phyloP scores from a whole-genome alignment of 306 rosid species.

The Alnus rubra region DNA sequence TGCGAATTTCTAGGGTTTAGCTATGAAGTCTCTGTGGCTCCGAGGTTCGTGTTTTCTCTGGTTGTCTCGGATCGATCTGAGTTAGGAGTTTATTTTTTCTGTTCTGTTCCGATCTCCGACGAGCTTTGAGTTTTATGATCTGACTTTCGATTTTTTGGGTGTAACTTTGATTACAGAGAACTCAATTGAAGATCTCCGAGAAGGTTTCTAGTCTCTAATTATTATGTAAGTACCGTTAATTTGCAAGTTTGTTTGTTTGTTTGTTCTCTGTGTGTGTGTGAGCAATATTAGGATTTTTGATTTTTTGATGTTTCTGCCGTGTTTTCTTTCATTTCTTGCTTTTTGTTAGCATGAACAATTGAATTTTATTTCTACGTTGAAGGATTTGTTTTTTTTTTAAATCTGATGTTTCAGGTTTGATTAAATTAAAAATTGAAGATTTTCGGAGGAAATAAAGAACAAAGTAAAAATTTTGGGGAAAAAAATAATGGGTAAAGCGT shows the following conservation, averaged over 20 bases:
- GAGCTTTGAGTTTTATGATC: not conserved
- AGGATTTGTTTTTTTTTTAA: not conserved
- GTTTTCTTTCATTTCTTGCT: not conserved
- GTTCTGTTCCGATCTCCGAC: not conserved
- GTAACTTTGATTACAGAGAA: not conserved
- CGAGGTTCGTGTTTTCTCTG: slow-evolving; percentile 17
- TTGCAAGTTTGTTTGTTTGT: not conserved
- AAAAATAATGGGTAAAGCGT: slow-evolving; percentile 62
- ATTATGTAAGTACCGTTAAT: slow-evolving; percentile 16
- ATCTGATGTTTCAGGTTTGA: slow-evolving; percentile 17
- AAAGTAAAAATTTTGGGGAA: not conserved
- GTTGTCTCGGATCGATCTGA: not conserved
- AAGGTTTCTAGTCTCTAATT: slow-evolving; percentile 14
- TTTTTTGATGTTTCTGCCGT: not conserved
- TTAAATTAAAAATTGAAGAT: slow-evolving; percentile 12
- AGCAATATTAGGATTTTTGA: not conserved
- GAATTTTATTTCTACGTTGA: not conserved
- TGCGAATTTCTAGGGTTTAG: not conserved
- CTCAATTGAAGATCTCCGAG: not conserved
- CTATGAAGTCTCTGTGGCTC: not conserved
- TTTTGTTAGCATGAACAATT: not conserved
- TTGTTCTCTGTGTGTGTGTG: no score
- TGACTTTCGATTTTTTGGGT: no score
- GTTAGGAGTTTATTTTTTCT: not conserved
- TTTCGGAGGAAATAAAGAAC: not conserved